These are phyloP conservation scores for Prunus campanulata DNA, from an alignment of 306 rosid species.

Conservation along the genomic window DNA sequence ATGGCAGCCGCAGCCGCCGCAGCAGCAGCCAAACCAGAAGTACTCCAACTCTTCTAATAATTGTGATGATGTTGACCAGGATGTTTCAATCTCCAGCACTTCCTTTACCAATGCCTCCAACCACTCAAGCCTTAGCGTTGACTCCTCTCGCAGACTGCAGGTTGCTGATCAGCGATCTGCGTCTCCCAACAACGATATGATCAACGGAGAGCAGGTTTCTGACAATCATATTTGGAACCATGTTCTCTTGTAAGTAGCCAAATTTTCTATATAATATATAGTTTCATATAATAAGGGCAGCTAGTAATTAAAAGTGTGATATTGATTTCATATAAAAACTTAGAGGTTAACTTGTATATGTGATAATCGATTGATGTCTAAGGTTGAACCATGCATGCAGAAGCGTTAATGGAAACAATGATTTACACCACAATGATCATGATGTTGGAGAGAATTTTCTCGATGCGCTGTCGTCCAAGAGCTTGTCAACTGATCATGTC, in stretches of 20 bases:
- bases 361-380: neutral
- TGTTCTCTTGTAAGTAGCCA: slow-evolving; percentile 58
- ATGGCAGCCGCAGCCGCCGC: slow-evolving; percentile 15
- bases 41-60: slow-evolving; percentile 57
- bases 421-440: slow-evolving; percentile 38
- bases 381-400: slow-evolving; percentile 30
- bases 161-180: slow-evolving; percentile 35
- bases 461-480: slow-evolving; percentile 62
- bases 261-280: neutral
- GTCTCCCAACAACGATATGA: slow-evolving; percentile 46
- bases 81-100: slow-evolving; percentile 62
- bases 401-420: slow-evolving; percentile 52
- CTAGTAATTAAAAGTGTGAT: neutral
- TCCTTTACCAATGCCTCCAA: slow-evolving; percentile 82
- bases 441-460: slow-evolving; percentile 63
- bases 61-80: slow-evolving; percentile 48
- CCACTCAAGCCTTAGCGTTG: slow-evolving; percentile 69
- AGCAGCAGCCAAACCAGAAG: slow-evolving; percentile 41
- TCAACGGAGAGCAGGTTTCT: slow-evolving; percentile 49
- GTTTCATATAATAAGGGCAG: neutral
- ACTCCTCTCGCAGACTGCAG: slow-evolving; percentile 48
- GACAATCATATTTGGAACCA: slow-evolving; percentile 82
- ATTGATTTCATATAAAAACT: neutral
- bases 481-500: slow-evolving; percentile 28
- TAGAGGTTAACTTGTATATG: neutral